Conservation (phyloP, 2,329 filamentous ascomycete species). For the Paecilomyces fulvus region DNA sequence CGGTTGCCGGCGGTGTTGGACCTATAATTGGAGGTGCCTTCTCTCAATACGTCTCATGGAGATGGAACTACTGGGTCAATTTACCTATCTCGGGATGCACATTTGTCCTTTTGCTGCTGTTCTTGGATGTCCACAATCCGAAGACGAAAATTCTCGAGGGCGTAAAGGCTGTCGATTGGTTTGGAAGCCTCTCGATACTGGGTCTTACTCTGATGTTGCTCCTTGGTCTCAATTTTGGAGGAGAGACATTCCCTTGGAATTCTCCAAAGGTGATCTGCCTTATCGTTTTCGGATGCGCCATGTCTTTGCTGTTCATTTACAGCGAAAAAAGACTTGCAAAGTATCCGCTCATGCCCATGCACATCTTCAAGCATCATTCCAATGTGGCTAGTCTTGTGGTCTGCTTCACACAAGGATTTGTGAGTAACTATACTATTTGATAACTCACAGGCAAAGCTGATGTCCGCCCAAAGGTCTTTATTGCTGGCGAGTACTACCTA, state of each 20-base stretch:
- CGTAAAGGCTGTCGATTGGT: slow-evolving; percentile 47
- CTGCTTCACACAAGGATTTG: slow-evolving; percentile 41
- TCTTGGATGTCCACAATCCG: slow-evolving; percentile 49
- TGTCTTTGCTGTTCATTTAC: slow-evolving; percentile 47
- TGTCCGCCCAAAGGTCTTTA: slow-evolving; percentile 45
- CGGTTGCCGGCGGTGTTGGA: slow-evolving; percentile 39
- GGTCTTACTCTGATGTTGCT: slow-evolving; percentile 45
- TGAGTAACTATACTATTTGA: slow-evolving; percentile 12
- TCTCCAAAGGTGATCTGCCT: slow-evolving; percentile 48
- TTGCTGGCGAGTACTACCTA: slow-evolving; percentile 60
- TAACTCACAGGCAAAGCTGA: not conserved
- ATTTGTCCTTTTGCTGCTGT: slow-evolving; percentile 42
- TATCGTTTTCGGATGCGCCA: slow-evolving; percentile 43
- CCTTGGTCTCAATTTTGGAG: slow-evolving; percentile 48
- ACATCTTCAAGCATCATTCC: slow-evolving; percentile 49
- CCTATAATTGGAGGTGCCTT: slow-evolving; percentile 21
- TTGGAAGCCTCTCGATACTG: slow-evolving; percentile 44
- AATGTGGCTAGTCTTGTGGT: slow-evolving; percentile 50
- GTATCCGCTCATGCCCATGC: slow-evolving; percentile 61
- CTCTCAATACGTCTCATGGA: slow-evolving; percentile 38
- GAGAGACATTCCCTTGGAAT: slow-evolving; percentile 45
- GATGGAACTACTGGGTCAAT: slow-evolving; percentile 52
- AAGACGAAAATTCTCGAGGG: slow-evolving; percentile 43
- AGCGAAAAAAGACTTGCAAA: slow-evolving; percentile 56
- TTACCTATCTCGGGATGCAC: slow-evolving; percentile 43